phyloP scores from a whole-genome alignment of 495 filamentous ascomycete genomes.

The Pyronema omphalodes region DNA sequence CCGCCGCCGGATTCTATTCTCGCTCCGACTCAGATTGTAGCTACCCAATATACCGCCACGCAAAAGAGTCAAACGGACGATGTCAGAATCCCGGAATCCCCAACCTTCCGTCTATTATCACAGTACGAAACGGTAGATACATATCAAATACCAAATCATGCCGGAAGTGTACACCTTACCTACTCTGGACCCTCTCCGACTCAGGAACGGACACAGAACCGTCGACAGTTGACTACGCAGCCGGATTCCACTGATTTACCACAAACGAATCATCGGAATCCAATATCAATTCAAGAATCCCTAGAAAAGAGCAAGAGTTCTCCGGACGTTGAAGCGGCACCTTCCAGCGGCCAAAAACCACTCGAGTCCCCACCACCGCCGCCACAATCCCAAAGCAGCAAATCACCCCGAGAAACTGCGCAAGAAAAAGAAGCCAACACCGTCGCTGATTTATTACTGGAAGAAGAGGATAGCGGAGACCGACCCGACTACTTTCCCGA shows the following conservation, averaged over 20 bases:
- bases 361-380: neutral
- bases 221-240: no score
- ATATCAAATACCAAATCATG: neutral
- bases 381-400: neutral
- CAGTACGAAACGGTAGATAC: neutral
- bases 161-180: constrained; percentile 11
- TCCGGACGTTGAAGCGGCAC: no score
- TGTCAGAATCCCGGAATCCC: neutral
- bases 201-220: no score
- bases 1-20: neutral
- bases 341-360: no score
- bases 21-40: neutral
- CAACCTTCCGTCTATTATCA: neutral
- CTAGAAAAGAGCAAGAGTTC: no score
- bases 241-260: no score
- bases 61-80: neutral
- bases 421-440: neutral
- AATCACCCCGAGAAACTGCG: neutral
- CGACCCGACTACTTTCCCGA: neutral
- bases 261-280: no score
- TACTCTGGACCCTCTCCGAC: constrained; percentile 1
- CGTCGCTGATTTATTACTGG: neutral
- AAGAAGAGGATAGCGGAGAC: neutral
- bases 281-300: no score
- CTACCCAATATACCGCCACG: no score